A percentile compares a stretch with the other conserved stretches of the same genome.
Evolutionary conservation across 106 monocot species (phyloP).

Genomic region (Apostasia shenzhenica): DNA sequence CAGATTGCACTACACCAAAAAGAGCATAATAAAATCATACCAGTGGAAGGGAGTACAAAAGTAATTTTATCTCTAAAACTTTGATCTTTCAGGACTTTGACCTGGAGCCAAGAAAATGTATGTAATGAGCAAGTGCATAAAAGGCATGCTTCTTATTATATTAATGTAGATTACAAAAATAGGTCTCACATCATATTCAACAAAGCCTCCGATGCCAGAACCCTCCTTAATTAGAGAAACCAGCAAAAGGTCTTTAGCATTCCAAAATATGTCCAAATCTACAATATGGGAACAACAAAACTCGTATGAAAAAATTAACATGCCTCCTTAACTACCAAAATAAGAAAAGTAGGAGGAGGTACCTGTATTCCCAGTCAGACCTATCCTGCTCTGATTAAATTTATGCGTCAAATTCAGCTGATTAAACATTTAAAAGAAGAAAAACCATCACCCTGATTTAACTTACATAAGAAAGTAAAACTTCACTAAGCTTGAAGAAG

Average conservation of each 20-base stretch:
- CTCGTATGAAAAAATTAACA: background rate
- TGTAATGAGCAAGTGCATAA: background rate
- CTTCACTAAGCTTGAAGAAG: background rate
- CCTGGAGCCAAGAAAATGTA: slow-evolving; percentile 34
- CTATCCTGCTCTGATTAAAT: slow-evolving; percentile 50
- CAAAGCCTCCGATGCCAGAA: slow-evolving; percentile 30
- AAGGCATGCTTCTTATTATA: too few relatives aligned
- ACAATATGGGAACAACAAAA: slow-evolving; percentile 9
- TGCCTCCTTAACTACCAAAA: background rate
- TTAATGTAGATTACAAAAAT: background rate
- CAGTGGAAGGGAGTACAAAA: slow-evolving; percentile 74
- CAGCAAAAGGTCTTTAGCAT: slow-evolving; percentile 38
- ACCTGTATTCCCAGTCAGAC: slow-evolving; percentile 81
- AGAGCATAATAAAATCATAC: slow-evolving; percentile 19
- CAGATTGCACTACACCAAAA: background rate
- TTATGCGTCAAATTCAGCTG: slow-evolving; percentile 72
- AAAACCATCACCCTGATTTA: background rate
- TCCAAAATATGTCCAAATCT: slow-evolving; percentile 86
- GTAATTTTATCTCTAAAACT: slow-evolving; percentile 57
- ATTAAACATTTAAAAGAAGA: background rate
- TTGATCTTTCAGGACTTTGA: slow-evolving; percentile 34
- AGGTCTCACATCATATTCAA: slow-evolving; percentile 55
- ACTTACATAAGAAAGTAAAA: background rate
- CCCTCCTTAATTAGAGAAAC: slow-evolving; percentile 33
- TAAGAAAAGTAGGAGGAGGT: background rate